Evolutionary conservation across 768 basidiomycete genomes (phyloP).

Genomic region (Saitozyma sp.): DNA sequence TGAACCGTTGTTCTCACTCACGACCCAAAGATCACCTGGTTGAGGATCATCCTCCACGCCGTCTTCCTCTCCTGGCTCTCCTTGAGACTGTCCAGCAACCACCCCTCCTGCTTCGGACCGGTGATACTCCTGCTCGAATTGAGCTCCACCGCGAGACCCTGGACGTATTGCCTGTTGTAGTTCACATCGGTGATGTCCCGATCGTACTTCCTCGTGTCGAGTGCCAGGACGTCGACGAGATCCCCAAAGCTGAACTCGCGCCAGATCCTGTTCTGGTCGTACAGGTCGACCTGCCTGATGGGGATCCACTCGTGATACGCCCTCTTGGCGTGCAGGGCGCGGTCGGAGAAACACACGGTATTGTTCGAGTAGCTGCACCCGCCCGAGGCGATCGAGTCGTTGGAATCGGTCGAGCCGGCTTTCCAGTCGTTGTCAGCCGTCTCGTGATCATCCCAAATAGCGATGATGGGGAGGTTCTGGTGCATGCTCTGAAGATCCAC

Average conservation of each 20-base stretch:
- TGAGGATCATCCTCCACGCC: conserved; percentile 61
- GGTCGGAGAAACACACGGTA: conserved; percentile 64
- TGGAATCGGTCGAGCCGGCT: conserved; percentile 61
- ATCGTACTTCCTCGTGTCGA: conserved; percentile 61
- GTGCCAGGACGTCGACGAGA: conserved; percentile 63
- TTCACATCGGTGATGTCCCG: conserved; percentile 62
- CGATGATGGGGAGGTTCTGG: conserved; percentile 60
- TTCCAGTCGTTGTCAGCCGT: conserved; percentile 64
- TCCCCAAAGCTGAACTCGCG: conserved; percentile 66
- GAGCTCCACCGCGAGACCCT: conserved; percentile 55
- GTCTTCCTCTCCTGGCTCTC: conserved; percentile 59
- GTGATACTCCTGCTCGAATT: conserved; percentile 58
- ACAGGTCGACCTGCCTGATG: conserved; percentile 61
- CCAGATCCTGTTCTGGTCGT: conserved; percentile 65
- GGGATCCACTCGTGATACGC: conserved; percentile 47
- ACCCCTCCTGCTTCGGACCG: conserved; percentile 62
- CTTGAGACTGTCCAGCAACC: conserved; percentile 60
- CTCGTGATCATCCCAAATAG: conserved; percentile 54
- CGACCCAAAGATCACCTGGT: conserved; percentile 61
- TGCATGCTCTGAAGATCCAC: conserved; percentile 58
- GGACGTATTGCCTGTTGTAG: conserved; percentile 59
- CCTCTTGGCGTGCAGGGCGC: conserved; percentile 61
- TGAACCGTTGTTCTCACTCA: conserved; percentile 6
- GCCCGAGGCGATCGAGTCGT: conserved; percentile 55
- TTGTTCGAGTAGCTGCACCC: conserved; percentile 38